Percentiles rank a stretch among this genome's conserved stretches.
Conservation (phyloP, 2,329 filamentous ascomycete genomes). For the Phoma sp. region DNA sequence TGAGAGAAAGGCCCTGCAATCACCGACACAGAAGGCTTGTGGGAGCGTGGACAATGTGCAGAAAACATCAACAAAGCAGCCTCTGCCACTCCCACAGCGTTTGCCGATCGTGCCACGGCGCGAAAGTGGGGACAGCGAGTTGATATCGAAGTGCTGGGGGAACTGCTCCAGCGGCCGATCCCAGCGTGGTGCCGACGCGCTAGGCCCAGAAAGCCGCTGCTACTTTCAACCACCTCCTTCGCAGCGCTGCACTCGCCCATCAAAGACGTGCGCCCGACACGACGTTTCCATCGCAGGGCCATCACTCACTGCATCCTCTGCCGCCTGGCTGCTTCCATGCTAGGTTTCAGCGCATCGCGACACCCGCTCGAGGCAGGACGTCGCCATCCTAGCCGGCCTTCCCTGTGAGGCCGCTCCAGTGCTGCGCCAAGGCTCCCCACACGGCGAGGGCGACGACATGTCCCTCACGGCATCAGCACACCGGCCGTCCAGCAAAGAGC, state of each 20-base stretch:
- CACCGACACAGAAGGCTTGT: neutral
- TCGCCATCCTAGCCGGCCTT: slow-evolving; percentile 47
- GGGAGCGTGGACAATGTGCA: neutral
- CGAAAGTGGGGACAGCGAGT: slow-evolving; percentile 5
- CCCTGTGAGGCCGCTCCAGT: slow-evolving; percentile 43
- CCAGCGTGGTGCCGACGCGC: slow-evolving; percentile 13
- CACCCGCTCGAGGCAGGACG: slow-evolving; percentile 51
- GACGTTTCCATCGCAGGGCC: slow-evolving; percentile 44
- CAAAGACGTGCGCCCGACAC: slow-evolving; percentile 37
- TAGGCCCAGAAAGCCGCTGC: slow-evolving; percentile 11
- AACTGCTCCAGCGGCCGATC: slow-evolving; percentile 18
- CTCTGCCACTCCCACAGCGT: neutral
- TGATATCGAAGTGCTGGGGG: slow-evolving; percentile 10
- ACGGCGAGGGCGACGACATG: slow-evolving; percentile 45
- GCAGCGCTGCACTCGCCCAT: slow-evolving; percentile 43
- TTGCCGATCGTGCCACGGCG: slow-evolving; percentile 11
- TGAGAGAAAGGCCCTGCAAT: neutral
- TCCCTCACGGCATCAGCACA: slow-evolving; percentile 47
- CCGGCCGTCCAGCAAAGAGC: slow-evolving; percentile 50
- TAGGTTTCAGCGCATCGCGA: slow-evolving; percentile 47
- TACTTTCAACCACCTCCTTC: slow-evolving; percentile 28
- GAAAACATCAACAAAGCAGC: neutral
- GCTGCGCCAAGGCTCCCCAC: slow-evolving; percentile 45
- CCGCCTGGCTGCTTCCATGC: slow-evolving; percentile 47
- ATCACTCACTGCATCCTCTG: slow-evolving; percentile 36